A percentile compares a stretch with the other conserved stretches of the same genome.
Conservation (phyloP, 257 asterid species). For the Forsythia suspensa region DNA sequence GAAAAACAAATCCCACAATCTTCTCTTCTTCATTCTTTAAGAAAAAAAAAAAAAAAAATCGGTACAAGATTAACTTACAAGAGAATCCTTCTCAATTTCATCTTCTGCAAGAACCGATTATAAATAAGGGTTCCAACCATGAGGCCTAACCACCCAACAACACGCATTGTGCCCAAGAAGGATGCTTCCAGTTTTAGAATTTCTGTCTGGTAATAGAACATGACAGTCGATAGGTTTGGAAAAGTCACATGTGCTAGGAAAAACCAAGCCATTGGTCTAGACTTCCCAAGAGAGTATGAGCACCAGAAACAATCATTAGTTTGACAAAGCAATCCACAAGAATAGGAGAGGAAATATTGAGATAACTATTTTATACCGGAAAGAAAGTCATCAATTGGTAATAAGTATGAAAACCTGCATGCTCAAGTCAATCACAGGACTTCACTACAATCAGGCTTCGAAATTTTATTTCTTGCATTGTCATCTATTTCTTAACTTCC, state of each 20-base stretch:
- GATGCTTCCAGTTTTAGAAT: slow-evolving; percentile 75
- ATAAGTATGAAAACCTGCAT: neutral
- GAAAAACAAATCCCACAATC: neutral
- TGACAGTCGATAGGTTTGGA: slow-evolving; percentile 79
- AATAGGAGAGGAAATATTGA: slow-evolving; percentile 9
- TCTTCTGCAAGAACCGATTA: slow-evolving; percentile 76
- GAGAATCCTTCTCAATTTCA: slow-evolving; percentile 75
- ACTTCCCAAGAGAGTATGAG: slow-evolving; percentile 32
- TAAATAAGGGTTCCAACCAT: slow-evolving; percentile 83
- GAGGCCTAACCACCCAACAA: slow-evolving; percentile 89
- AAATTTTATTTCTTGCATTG: neutral
- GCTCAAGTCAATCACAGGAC: neutral
- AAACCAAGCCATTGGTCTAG: slow-evolving; percentile 98
- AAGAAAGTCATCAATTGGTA: neutral
- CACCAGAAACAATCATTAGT: slow-evolving; percentile 24
- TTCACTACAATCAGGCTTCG: slow-evolving; percentile 3
- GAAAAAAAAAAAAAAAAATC: neutral
- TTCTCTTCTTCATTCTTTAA: neutral
- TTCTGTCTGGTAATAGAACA: slow-evolving; percentile 97
- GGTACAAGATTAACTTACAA: slow-evolving; percentile 57
- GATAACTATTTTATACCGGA: neutral
- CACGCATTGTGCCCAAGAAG: slow-evolving; percentile 90
- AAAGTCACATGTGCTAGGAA: slow-evolving; percentile 84
- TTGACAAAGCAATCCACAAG: slow-evolving; percentile 8
- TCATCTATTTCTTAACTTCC: neutral